Evolutionary conservation across 768 basidiomycete genomes (phyloP).

Genomic region (Rhodotorula sphaerocarpa): DNA sequence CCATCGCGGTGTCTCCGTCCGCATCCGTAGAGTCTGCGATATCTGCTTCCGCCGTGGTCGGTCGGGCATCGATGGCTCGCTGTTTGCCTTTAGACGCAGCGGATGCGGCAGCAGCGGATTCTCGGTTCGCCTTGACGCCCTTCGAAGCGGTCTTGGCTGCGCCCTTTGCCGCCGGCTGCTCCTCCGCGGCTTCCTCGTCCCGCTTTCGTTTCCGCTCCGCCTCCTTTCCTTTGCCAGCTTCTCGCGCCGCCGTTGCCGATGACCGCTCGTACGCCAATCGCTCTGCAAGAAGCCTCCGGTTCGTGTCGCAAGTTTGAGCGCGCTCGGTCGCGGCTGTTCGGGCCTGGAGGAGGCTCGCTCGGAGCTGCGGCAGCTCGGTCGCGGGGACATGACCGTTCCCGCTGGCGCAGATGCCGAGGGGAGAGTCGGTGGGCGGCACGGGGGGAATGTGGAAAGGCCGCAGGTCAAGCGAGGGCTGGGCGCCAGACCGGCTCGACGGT

Average conservation of each 20-base stretch:
- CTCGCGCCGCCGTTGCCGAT: slow-evolving; percentile 2
- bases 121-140: neutral
- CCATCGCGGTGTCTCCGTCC: slow-evolving; percentile 5
- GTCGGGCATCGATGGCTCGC: neutral
- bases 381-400: slow-evolving; percentile 5
- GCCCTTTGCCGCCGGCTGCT: neutral
- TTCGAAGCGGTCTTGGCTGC: neutral
- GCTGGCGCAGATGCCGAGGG: slow-evolving; percentile 1
- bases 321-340: slow-evolving; percentile 10
- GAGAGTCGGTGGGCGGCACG: neutral
- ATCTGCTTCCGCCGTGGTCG: neutral
- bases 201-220: slow-evolving; percentile 11
- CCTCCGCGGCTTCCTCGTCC: slow-evolving; percentile 1
- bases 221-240: slow-evolving; percentile 14
- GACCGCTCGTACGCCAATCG: slow-evolving; percentile 3
- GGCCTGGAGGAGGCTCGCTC: slow-evolving; percentile 15
- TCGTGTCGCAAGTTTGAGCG: slow-evolving; percentile 1
- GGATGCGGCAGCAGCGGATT: neutral
- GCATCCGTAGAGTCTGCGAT: neutral
- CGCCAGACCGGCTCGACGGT: neutral
- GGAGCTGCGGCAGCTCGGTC: slow-evolving; percentile 15
- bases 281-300: slow-evolving; percentile 3
- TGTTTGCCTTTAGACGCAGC: neutral
- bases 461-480: neutral
- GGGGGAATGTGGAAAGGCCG: slow-evolving; percentile 9